A percentile compares a stretch with the other conserved stretches of the same genome.
Conservation (phyloP, 805 yeast genomes). For the Schwanniomyces occidentalis region DNA sequence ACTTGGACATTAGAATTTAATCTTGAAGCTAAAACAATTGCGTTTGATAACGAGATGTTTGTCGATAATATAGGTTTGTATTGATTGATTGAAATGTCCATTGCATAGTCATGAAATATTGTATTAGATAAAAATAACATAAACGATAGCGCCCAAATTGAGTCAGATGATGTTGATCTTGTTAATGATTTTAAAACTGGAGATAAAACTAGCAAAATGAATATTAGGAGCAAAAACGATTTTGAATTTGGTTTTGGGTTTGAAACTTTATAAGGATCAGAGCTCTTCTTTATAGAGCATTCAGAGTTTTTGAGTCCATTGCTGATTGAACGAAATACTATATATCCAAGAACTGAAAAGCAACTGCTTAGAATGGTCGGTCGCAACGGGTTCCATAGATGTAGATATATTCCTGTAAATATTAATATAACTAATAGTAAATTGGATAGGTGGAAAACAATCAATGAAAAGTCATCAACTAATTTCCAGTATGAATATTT, state of each 20-base stretch:
- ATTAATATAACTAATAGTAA: slow-evolving; percentile 63
- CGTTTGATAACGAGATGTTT: slow-evolving; percentile 79
- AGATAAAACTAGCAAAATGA: slow-evolving; percentile 73
- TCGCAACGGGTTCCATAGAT: slow-evolving; percentile 49
- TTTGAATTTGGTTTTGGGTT: slow-evolving; percentile 38
- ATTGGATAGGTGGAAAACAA: slow-evolving; percentile 64
- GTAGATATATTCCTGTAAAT: slow-evolving; percentile 61
- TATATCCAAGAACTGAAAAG: slow-evolving; percentile 32
- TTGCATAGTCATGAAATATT: slow-evolving; percentile 65
- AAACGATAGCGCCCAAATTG: slow-evolving; percentile 89
- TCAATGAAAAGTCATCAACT: slow-evolving; percentile 68
- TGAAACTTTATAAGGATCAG: slow-evolving; percentile 4
- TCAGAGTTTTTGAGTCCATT: background rate
- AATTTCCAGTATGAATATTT: slow-evolving; percentile 63
- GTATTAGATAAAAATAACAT: slow-evolving; percentile 75
- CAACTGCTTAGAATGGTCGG: slow-evolving; percentile 36
- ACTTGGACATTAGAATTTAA: slow-evolving; percentile 71
- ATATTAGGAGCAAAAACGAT: slow-evolving; percentile 66
- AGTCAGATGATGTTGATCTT: slow-evolving; percentile 85
- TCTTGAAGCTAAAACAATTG: slow-evolving; percentile 89
- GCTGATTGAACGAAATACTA: slow-evolving; percentile 18
- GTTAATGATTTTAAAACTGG: slow-evolving; percentile 90
- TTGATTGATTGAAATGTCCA: slow-evolving; percentile 34
- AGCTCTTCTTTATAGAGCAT: background rate
- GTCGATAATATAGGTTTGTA: slow-evolving; percentile 67